phyloP scores from a whole-genome alignment of 2,329 filamentous ascomycete species.

The Orbilia quercus region DNA sequence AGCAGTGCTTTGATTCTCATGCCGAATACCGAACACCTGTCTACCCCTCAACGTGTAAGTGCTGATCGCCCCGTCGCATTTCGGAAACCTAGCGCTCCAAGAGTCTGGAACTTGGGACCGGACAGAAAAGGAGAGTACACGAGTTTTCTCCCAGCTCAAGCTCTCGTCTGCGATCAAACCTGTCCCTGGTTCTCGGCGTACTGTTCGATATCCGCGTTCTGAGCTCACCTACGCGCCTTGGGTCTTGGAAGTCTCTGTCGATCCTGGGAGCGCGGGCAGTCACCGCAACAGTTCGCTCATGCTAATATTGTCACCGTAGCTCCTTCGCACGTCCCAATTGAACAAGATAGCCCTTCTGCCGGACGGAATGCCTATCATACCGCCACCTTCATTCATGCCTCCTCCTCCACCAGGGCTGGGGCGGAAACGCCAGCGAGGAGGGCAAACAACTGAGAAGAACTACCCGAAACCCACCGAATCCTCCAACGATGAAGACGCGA shows the following conservation, averaged over 20 bases:
- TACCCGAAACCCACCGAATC: not conserved
- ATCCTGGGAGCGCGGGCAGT: not conserved
- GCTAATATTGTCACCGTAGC: slow-evolving; percentile 13
- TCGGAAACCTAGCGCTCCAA: slow-evolving; percentile 28
- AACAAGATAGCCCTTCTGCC: slow-evolving; percentile 47
- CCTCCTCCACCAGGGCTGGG: slow-evolving; percentile 44
- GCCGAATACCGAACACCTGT: slow-evolving; percentile 44
- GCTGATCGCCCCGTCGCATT: slow-evolving; percentile 34
- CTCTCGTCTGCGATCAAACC: not conserved
- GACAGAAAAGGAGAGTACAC: not conserved
- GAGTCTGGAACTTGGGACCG: slow-evolving; percentile 9
- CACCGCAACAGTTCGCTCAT: not conserved
- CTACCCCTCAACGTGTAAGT: slow-evolving; percentile 54
- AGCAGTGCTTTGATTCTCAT: slow-evolving; percentile 24
- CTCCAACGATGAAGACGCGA: slow-evolving; percentile 41
- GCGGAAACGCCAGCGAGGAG: slow-evolving; percentile 42
- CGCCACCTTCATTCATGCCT: slow-evolving; percentile 43
- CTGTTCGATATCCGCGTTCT: not conserved
- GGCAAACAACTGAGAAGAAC: slow-evolving; percentile 4
- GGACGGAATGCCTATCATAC: slow-evolving; percentile 42
- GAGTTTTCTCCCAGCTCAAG: not conserved
- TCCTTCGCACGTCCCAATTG: slow-evolving; percentile 50
- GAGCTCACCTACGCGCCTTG: slow-evolving; percentile 14
- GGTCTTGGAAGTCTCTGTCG: not conserved
- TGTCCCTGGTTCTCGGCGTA: not conserved